phyloP scores from a whole-genome alignment of 2,329 filamentous ascomycete genomes.

The Scedosporium minutisporum region DNA sequence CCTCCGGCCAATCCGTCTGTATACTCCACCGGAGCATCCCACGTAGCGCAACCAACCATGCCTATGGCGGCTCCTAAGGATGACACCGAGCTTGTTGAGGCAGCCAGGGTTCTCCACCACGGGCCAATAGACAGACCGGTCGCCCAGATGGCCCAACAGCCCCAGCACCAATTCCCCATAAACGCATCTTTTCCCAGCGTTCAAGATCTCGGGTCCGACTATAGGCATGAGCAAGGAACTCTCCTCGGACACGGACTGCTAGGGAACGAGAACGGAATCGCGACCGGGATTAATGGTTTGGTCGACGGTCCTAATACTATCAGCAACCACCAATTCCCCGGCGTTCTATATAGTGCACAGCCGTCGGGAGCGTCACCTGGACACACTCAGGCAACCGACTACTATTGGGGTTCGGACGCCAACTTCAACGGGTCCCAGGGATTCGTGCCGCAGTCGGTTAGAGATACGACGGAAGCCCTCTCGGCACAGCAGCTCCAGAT shows the following conservation, averaged over 20 bases:
- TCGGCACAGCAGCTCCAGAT: slow-evolving; percentile 45
- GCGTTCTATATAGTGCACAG: not conserved
- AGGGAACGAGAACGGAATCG: not conserved
- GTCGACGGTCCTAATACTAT: not conserved
- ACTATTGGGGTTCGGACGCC: slow-evolving; percentile 62
- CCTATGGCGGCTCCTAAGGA: not conserved
- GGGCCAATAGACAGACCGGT: too few species aligned
- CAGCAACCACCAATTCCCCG: not conserved
- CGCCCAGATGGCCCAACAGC: not conserved
- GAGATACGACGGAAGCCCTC: slow-evolving; percentile 49
- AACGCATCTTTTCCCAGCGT: not conserved
- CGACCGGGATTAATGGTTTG: not conserved
- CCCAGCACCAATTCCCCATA: not conserved
- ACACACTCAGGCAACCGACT: slow-evolving; percentile 16
- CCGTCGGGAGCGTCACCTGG: not conserved
- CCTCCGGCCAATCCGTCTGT: too few species aligned
- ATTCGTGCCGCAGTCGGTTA: slow-evolving; percentile 47
- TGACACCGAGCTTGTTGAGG: too few species aligned
- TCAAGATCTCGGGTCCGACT: not conserved
- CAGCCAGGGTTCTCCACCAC: too few species aligned
- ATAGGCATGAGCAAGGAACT: not conserved
- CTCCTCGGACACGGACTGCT: not conserved
- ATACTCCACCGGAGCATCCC: too few species aligned
- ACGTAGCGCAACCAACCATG: not conserved
- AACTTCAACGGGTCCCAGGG: slow-evolving; percentile 48